Percentiles rank a stretch among this genome's conserved stretches.
These are phyloP conservation scores for Chamaecyparis obtusa DNA, from an alignment of 75 land plant genomes.

Conservation along the genomic window DNA sequence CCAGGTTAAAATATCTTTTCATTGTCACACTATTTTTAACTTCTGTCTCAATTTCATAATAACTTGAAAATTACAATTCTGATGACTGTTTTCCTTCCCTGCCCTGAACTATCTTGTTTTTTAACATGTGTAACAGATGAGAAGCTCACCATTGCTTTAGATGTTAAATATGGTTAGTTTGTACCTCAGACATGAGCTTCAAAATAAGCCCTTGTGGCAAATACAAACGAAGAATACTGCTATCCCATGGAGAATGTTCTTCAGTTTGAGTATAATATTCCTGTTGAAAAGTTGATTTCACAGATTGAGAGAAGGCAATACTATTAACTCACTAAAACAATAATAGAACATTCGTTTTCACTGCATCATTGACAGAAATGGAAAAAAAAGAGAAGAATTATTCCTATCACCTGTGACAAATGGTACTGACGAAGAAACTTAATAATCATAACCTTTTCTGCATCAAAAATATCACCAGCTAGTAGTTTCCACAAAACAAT, in stretches of 20 bases:
- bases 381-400: background rate
- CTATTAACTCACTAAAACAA: background rate
- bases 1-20: background rate
- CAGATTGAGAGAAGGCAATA: slow-evolving; percentile 12
- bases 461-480: slow-evolving; percentile 41
- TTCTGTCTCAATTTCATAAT: background rate
- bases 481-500: slow-evolving; percentile 59
- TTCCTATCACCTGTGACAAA: slow-evolving; percentile 32
- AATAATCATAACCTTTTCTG: slow-evolving; percentile 40
- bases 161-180: background rate
- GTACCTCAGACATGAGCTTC: slow-evolving; percentile 55
- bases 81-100: background rate
- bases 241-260: slow-evolving; percentile 39
- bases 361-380: background rate
- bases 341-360: background rate
- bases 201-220: slow-evolving; percentile 48
- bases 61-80: background rate
- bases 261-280: slow-evolving; percentile 13
- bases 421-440: slow-evolving; percentile 36
- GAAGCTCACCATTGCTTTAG: background rate
- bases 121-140: background rate
- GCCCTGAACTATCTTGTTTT: background rate
- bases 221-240: slow-evolving; percentile 39
- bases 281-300: slow-evolving; percentile 18
- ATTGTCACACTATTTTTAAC: background rate